Base-by-base conservation (phyloP, 768 basidiomycete species). In the Podaxis sp. region DNA sequence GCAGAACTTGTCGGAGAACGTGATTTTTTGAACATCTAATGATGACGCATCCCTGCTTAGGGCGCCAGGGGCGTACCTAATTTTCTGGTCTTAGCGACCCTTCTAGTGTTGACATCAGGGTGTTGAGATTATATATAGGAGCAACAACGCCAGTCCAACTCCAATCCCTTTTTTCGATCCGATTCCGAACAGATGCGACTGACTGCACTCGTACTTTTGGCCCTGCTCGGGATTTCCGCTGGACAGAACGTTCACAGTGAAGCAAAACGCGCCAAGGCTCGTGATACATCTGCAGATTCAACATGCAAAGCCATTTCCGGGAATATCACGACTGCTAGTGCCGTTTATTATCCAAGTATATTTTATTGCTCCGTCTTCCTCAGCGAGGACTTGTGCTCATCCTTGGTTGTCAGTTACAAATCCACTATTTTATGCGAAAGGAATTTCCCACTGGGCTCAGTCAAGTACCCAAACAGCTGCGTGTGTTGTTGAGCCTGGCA, bases 401-500 rank as follows among this genome's bases (percentile, higher is more conserved):
- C 13, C 2, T 2, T 9, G n/a, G 16, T 38, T 2, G 47, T 63
- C 35, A 52, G 23, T 61, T 5, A 10, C 63, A 67, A 74, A 72
- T 2, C 59, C 68, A 5, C 7, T 63, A 2, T 46, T 69, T 18
- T 87, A 84, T 58, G 37, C 38, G 0, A 66, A 71, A 13, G 84
- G 80, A 61, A 76, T 82, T 21, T 52, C 63, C 1, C 84, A 87
- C 61, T 87, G 79, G 79, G 78, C 82, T 2, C 68, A 69, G 16
- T 82, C 82, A 3, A 84, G 80, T 60, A 65, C 73, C 0, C 75
- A 82, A 55, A 0, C 42, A 2, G 66, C 85, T 1, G 69, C 74
- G 2, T 87, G 85, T 66, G 77, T 79, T 7, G 84, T 87, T 11
- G 82, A 85, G 63, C 85, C 84, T 4, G 82, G 79, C 5, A 80